These are phyloP conservation scores for Podospora conica DNA, from an alignment of 495 filamentous ascomycete genomes.

Conservation along the genomic window DNA sequence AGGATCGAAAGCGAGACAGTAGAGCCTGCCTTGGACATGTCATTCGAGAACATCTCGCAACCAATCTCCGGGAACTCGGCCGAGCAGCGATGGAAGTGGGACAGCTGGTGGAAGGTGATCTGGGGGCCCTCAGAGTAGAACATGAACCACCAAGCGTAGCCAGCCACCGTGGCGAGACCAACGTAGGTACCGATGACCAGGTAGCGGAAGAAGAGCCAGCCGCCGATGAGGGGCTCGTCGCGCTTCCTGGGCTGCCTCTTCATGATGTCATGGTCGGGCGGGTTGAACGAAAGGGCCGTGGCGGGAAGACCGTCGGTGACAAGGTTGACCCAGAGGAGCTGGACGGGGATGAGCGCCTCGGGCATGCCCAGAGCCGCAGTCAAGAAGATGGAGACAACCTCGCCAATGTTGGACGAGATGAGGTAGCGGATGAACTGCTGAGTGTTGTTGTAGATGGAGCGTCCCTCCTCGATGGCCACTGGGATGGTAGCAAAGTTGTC, in stretches of 20 bases:
- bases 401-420: constrained; percentile 98
- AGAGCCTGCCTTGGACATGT: constrained; percentile 87
- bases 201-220: constrained; percentile 97
- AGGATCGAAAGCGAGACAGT: constrained; percentile 87
- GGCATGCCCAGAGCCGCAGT: constrained; percentile 97
- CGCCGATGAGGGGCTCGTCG: constrained; percentile 83
- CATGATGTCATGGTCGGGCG: constrained; percentile 97
- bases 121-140: constrained; percentile 87
- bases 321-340: constrained; percentile 97
- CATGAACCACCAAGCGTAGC: constrained; percentile 99
- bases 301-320: constrained; percentile 97
- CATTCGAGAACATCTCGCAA: constrained; percentile 88
- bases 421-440: constrained; percentile 99
- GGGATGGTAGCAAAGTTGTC: constrained; percentile 99
- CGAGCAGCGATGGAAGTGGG: constrained; percentile 90
- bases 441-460: constrained; percentile 99
- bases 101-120: constrained; percentile 87
- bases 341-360: constrained; percentile 94
- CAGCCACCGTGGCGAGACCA: constrained; percentile 88
- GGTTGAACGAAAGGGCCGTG: constrained; percentile 96
- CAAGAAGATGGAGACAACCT: constrained; percentile 98
- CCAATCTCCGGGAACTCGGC: constrained; percentile 83
- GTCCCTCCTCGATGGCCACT: constrained; percentile 91
- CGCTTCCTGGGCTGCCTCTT: constrained; percentile 80
- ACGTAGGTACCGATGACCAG: constrained; percentile 95